These are phyloP conservation scores for Guyanaporus albipodus DNA, from an alignment of 768 basidiomycete species.

Conservation along the genomic window DNA sequence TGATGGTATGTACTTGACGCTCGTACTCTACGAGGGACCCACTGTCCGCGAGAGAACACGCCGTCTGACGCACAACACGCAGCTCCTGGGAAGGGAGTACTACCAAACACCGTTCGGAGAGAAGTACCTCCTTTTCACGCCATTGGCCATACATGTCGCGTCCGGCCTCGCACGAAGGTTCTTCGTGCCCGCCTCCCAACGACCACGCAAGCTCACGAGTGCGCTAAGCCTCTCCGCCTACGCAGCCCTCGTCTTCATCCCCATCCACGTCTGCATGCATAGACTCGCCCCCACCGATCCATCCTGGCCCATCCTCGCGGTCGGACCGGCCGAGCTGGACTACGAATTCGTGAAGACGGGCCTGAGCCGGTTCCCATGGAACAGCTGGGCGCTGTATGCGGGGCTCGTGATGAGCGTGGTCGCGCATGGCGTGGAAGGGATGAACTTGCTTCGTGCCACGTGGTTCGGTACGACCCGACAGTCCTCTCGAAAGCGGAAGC, in stretches of 20 bases:
- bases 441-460: constrained; percentile 47
- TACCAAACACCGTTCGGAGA: constrained; percentile 75
- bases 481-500: constrained; percentile 20
- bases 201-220: constrained; percentile 36
- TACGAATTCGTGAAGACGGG: constrained; percentile 81
- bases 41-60: not conserved
- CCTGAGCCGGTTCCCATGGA: constrained; percentile 55
- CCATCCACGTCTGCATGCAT: constrained; percentile 68
- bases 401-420: constrained; percentile 54
- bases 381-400: constrained; percentile 59
- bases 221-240: constrained; percentile 63
- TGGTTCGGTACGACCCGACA: constrained; percentile 29
- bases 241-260: constrained; percentile 52
- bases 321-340: constrained; percentile 76
- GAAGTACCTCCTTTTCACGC: constrained; percentile 60
- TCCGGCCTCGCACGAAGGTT: constrained; percentile 60
- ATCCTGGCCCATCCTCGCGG: constrained; percentile 35
- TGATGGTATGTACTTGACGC: constrained; percentile 57
- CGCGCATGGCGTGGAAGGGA: constrained; percentile 63
- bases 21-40: not conserved
- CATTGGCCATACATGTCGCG: constrained; percentile 60
- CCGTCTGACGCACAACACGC: not conserved
- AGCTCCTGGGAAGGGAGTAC: constrained; percentile 83
- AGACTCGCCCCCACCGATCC: constrained; percentile 49
- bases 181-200: constrained; percentile 35